A percentile compares a stretch with the other conserved stretches of the same genome.
Evolutionary conservation across 73 alveolate genomes (phyloP).

Genomic region (Vitrella brassicaformis): DNA sequence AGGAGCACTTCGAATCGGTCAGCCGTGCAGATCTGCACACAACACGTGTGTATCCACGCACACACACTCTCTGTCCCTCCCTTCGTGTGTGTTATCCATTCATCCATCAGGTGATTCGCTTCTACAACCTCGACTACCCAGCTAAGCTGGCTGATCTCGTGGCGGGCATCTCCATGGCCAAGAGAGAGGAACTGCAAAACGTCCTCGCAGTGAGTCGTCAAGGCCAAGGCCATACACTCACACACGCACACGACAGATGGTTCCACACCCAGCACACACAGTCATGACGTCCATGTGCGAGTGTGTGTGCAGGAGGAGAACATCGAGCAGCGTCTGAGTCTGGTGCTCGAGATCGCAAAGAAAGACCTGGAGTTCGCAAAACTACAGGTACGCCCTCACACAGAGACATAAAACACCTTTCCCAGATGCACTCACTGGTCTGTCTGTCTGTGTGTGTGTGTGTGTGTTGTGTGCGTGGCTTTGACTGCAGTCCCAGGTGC

Average conservation of each 20-base stretch:
- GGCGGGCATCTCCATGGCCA: conserved; percentile 32
- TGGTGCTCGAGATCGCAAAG: conserved; percentile 19
- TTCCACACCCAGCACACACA: not conserved
- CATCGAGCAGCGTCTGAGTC: conserved; percentile 9
- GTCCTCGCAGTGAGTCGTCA: conserved; percentile 1
- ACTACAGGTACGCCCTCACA: not conserved
- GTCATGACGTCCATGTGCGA: not conserved
- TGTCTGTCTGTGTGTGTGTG: not conserved
- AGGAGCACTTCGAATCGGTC: conserved; percentile 28
- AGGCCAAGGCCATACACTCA: not conserved
- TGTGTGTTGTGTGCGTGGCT: not conserved
- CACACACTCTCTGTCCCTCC: not conserved
- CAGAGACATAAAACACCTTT: no score
- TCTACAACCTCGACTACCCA: conserved; percentile 15
- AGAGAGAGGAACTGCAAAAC: conserved; percentile 22
- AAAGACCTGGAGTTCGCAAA: conserved; percentile 11
- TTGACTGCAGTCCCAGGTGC: not conserved
- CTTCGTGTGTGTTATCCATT: not conserved
- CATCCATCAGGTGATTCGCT: not conserved
- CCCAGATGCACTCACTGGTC: no score
- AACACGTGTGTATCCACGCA: no score
- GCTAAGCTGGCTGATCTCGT: conserved; percentile 18
- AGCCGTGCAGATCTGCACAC: no score
- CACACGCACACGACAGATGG: not conserved
- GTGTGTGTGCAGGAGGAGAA: not conserved